Evolutionary conservation across 805 yeast genomes (phyloP).

Genomic region (Nakazawaea anatomiae): DNA sequence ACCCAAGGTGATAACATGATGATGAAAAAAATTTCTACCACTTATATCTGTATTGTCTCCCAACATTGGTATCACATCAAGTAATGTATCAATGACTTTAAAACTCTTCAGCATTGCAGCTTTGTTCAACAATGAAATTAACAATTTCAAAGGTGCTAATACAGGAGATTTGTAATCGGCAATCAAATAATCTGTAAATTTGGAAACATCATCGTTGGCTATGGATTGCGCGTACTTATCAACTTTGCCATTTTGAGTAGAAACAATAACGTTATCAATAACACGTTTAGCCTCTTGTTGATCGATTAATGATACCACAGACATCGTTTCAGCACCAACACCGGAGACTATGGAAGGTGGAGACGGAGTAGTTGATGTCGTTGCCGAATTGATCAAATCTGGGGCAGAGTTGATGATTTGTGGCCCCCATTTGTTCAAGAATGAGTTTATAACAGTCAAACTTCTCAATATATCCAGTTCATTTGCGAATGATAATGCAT

Average conservation of each 20-base stretch:
- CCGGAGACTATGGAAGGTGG: slow-evolving; percentile 15
- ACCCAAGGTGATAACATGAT: slow-evolving; percentile 73
- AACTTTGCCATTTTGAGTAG: not conserved
- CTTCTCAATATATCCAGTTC: slow-evolving; percentile 53
- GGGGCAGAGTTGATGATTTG: slow-evolving; percentile 15
- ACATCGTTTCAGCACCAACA: slow-evolving; percentile 1
- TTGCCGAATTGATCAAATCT: not conserved
- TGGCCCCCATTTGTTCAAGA: slow-evolving; percentile 48
- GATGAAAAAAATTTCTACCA: slow-evolving; percentile 82
- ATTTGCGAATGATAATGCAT: slow-evolving; percentile 73
- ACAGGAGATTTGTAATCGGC: slow-evolving; percentile 38
- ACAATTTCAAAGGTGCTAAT: slow-evolving; percentile 45
- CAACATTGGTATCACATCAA: slow-evolving; percentile 44
- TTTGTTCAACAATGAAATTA: slow-evolving; percentile 59
- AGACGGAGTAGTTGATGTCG: not conserved
- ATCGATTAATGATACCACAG: not conserved
- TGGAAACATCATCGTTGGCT: slow-evolving; percentile 18
- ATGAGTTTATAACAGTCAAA: slow-evolving; percentile 45
- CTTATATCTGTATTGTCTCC: slow-evolving; percentile 69
- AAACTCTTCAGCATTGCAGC: slow-evolving; percentile 52
- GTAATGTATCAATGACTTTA: slow-evolving; percentile 51
- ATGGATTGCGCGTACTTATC: slow-evolving; percentile 20
- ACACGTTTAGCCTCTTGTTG: not conserved
- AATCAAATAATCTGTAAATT: slow-evolving; percentile 26
- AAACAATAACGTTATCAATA: not conserved